phyloP scores from a whole-genome alignment of 2,329 filamentous ascomycete species.

The Dothistroma pini region DNA sequence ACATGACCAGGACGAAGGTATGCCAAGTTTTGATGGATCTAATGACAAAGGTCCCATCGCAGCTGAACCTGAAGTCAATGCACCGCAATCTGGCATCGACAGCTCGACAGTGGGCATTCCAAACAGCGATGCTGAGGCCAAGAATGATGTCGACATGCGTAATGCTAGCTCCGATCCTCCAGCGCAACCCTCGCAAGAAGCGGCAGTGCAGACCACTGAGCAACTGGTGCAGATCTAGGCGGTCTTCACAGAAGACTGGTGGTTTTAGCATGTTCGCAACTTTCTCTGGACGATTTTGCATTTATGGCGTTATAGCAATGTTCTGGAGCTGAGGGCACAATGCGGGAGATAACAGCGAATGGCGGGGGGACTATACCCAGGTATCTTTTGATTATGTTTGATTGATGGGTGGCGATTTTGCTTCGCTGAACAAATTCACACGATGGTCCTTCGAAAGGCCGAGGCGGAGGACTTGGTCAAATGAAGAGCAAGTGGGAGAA shows the following conservation, averaged over 20 bases:
- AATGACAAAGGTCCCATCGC: conserved; percentile 15
- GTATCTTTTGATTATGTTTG: neutral
- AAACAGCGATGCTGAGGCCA: neutral
- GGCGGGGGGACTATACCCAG: neutral
- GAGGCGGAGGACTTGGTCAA: neutral
- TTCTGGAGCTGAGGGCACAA: neutral
- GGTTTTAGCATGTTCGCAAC: neutral
- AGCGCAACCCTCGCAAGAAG: neutral
- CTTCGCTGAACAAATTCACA: neutral
- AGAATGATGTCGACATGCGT: neutral
- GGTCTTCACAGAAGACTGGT: neutral
- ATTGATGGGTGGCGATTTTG: neutral
- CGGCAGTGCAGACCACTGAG: conserved; percentile 1
- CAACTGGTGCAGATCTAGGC: neutral
- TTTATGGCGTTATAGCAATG: neutral
- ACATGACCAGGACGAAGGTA: conserved; percentile 30
- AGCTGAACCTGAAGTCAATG: neutral
- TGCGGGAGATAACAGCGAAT: neutral
- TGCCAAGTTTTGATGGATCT: conserved; percentile 23
- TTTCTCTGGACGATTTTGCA: neutral
- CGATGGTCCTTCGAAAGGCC: neutral
- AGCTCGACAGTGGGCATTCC: neutral
- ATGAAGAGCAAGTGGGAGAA: neutral
- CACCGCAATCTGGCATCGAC: neutral
- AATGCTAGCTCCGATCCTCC: neutral